phyloP scores from a whole-genome alignment of 306 rosid species.

The Glycyrrhiza uralensis region DNA sequence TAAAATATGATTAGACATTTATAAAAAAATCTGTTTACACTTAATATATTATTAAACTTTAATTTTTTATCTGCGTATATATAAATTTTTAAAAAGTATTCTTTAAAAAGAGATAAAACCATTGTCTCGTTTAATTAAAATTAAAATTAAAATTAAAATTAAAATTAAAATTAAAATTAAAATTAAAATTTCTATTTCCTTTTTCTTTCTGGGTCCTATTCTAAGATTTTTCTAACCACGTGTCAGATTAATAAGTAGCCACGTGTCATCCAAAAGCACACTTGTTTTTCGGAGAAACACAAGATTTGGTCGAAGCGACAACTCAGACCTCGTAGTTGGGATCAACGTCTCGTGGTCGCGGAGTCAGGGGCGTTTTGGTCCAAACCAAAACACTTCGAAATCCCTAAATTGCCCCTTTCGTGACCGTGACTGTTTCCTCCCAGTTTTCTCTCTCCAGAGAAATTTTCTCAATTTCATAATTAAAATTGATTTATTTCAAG shows the following conservation, averaged over 20 bases:
- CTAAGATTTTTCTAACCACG: background rate
- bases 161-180: no score
- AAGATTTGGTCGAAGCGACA: constrained; percentile 15
- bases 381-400: background rate
- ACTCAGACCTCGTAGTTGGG: constrained; percentile 18
- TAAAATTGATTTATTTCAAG: background rate
- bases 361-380: constrained; percentile 31
- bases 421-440: background rate
- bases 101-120: no score
- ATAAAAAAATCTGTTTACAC: no score
- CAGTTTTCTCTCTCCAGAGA: background rate
- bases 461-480: background rate
- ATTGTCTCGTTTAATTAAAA: no score
- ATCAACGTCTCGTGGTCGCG: constrained; percentile 9
- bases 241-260: rapidly evolving
- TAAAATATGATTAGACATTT: no score
- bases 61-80: no score
- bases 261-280: constrained; percentile 22
- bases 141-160: no score
- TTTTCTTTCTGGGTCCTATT: no score
- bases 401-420: constrained; percentile 41
- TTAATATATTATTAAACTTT: no score
- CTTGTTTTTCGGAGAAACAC: constrained; percentile 8
- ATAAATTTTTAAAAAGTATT: no score
- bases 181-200: no score